Conservation (phyloP, 371 early-diverging fungal genomes). For the Rhizopus microsporus region DNA sequence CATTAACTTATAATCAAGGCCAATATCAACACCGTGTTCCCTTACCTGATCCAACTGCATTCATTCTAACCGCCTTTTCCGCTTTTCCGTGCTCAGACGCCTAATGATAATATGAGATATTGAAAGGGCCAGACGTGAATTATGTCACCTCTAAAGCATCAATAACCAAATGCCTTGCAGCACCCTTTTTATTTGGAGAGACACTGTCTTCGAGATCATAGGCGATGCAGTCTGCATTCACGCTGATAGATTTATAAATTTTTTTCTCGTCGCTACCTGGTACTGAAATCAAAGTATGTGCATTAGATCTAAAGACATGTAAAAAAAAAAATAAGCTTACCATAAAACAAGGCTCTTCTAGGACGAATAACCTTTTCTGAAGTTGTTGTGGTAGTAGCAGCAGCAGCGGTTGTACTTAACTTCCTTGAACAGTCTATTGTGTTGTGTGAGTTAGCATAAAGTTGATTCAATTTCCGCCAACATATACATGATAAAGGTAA, state of each 20-base stretch:
- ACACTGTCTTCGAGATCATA: constrained; percentile 95
- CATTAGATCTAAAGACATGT: not conserved
- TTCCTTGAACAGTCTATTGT: not conserved
- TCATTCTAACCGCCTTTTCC: constrained; percentile 88
- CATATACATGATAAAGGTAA: not conserved
- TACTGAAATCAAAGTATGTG: constrained; percentile 40
- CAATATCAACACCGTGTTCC: not conserved
- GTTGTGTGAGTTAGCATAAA: not conserved
- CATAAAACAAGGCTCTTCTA: constrained; percentile 50
- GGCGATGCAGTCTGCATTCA: constrained; percentile 79
- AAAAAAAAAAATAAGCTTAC: constrained; percentile 20
- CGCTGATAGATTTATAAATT: constrained; percentile 70
- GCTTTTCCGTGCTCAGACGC: constrained; percentile 66
- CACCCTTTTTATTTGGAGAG: constrained; percentile 75
- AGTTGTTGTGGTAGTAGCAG: constrained; percentile 2
- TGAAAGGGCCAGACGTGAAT: not conserved
- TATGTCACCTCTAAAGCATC: constrained; percentile 68
- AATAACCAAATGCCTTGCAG: constrained; percentile 75
- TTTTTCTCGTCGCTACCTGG: constrained; percentile 93
- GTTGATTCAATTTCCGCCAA: constrained; percentile 3
- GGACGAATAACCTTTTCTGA: constrained; percentile 20
- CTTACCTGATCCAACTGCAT: constrained; percentile 78
- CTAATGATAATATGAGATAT: constrained; percentile 27
- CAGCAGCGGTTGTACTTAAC: constrained; percentile 14
- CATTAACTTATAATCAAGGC: not conserved